Evolutionary conservation across 768 basidiomycete genomes (phyloP).

Genomic region (Solioccasus polychromus): DNA sequence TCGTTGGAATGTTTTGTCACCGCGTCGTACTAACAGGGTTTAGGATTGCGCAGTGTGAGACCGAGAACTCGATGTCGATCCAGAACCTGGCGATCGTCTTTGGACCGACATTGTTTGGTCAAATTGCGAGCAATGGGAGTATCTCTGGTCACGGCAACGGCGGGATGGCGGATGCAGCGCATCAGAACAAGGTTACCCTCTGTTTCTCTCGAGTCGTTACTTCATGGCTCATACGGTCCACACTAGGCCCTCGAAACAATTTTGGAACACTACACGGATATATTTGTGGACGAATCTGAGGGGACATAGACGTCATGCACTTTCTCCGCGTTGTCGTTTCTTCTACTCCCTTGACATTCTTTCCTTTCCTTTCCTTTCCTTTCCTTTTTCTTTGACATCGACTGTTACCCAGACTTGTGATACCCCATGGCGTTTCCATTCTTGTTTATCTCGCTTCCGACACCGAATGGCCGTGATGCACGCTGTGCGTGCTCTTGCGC

Average conservation of each 20-base stretch:
- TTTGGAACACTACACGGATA: slow-evolving; percentile 89
- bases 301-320: slow-evolving; percentile 26
- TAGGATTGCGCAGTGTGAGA: slow-evolving; percentile 74
- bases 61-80: slow-evolving; percentile 87
- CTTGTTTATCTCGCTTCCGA: slow-evolving; percentile 7
- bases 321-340: too few species aligned
- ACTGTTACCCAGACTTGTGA: slow-evolving; percentile 25
- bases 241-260: slow-evolving; percentile 95
- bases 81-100: slow-evolving; percentile 96
- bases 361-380: neutral
- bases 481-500: neutral
- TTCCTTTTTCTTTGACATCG: slow-evolving; percentile 2
- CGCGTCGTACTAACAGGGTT: slow-evolving; percentile 7
- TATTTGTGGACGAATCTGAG: slow-evolving; percentile 90
- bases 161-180: slow-evolving; percentile 66
- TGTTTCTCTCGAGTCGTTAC: neutral
- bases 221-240: slow-evolving; percentile 11
- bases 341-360: slow-evolving; percentile 7
- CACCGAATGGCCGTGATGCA: slow-evolving; percentile 2
- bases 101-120: slow-evolving; percentile 95
- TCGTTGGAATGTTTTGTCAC: neutral
- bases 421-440: slow-evolving; percentile 22
- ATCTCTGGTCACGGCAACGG: slow-evolving; percentile 46
- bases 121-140: slow-evolving; percentile 45
- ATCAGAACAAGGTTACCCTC: slow-evolving; percentile 63